phyloP scores from a whole-genome alignment of 805 yeast genomes.

The Candida silvicultrix region DNA sequence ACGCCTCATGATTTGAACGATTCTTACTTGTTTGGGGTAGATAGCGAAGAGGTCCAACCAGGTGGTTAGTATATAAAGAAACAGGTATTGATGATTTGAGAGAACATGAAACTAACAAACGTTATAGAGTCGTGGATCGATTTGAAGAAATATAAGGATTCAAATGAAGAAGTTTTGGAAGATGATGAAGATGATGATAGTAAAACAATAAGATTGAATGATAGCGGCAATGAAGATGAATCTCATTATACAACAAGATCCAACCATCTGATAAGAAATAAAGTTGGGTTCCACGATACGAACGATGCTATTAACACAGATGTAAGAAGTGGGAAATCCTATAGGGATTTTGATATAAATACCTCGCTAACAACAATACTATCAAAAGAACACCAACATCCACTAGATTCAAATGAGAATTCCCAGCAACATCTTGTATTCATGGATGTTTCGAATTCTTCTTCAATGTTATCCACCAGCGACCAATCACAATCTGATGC shows the following conservation, averaged over 20 bases:
- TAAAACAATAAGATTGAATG: not conserved
- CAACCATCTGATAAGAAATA: not conserved
- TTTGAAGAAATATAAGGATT: not conserved
- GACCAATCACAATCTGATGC: not conserved
- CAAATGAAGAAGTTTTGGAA: not conserved
- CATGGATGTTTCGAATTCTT: constrained; percentile 1
- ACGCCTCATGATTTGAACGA: constrained; percentile 1
- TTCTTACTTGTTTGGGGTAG: not conserved
- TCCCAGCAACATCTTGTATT: not conserved
- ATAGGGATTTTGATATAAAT: constrained; percentile 8
- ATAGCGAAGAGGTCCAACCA: not conserved
- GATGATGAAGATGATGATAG: not conserved
- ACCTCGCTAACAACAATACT: constrained; percentile 12
- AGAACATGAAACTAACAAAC: no score
- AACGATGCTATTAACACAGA: not conserved
- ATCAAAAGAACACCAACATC: constrained; percentile 3
- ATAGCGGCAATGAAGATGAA: not conserved
- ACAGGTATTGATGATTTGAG: no score
- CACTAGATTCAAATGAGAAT: not conserved
- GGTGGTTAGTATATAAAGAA: not conserved
- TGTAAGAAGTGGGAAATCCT: no score
- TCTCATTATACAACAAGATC: no score
- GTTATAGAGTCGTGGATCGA: not conserved
- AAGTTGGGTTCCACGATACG: not conserved
- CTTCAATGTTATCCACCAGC: not conserved